Percentiles rank a stretch among this genome's conserved stretches.
These are phyloP conservation scores for Gossypium davidsonii DNA, from an alignment of 441 rosid genomes.

Conservation along the genomic window DNA sequence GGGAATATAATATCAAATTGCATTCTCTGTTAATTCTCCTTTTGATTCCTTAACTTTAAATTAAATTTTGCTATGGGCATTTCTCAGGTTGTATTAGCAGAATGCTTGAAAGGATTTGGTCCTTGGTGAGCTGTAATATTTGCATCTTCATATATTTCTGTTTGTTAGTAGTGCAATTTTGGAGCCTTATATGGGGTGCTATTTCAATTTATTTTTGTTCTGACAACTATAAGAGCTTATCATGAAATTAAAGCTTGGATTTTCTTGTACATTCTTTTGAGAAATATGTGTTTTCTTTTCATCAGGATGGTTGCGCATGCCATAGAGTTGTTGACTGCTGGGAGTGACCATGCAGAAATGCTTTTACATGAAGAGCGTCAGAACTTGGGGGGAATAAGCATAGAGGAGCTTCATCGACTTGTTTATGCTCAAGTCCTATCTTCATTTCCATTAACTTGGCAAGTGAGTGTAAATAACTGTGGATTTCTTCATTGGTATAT, in stretches of 20 bases:
- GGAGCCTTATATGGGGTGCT: background rate
- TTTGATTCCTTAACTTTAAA: background rate
- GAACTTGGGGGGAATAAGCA: conserved; percentile 65
- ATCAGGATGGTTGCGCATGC: conserved; percentile 91
- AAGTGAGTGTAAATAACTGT: conserved; percentile 40
- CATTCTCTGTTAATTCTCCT: background rate
- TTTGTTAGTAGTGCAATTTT: background rate
- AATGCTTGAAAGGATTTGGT: conserved; percentile 84
- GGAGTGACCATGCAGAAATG: conserved; percentile 63
- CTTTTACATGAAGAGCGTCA: conserved; percentile 67
- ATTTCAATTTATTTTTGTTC: background rate
- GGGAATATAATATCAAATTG: background rate
- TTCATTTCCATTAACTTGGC: conserved; percentile 91
- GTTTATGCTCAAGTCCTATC: conserved; percentile 91
- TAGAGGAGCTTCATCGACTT: conserved; percentile 86
- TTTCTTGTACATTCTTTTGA: background rate
- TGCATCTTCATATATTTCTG: background rate
- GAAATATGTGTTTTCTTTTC: conserved; percentile 15
- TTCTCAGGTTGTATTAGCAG: conserved; percentile 83
- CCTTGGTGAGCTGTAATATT: conserved; percentile 61
- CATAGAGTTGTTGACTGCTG: conserved; percentile 74
- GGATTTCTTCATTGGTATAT: background rate
- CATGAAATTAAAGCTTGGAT: conserved; percentile 1
- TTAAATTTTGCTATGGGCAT: conserved; percentile 11
- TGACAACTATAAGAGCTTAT: background rate